phyloP scores from a whole-genome alignment of 2,329 filamentous ascomycete species.

The Remersonia thermophila region DNA sequence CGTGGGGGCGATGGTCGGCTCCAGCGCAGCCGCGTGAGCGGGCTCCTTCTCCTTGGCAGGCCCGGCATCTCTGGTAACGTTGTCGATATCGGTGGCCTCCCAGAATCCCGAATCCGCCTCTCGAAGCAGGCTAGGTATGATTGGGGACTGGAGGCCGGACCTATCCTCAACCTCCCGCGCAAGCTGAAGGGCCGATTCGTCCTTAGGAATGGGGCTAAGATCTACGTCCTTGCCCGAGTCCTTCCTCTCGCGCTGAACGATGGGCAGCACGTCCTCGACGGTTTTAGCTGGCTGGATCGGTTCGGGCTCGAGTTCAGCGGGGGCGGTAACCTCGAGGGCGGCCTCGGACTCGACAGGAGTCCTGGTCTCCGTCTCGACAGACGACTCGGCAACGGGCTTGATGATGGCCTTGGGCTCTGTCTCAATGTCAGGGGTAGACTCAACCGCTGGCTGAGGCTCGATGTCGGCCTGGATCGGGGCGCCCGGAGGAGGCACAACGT shows the following conservation, averaged over 20 bases:
- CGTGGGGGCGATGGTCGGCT: conserved; percentile 1
- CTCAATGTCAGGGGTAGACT: conserved; percentile 1
- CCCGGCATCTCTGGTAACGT: conserved; percentile 1
- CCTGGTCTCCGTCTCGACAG: conserved; percentile 4
- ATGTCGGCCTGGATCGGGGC: conserved; percentile 2
- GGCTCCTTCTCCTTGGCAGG: conserved; percentile 1
- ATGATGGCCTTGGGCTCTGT: background rate
- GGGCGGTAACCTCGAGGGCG: background rate
- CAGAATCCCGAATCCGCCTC: conserved; percentile 17
- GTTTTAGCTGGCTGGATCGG: background rate
- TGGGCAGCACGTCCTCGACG: background rate
- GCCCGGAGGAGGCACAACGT: conserved; percentile 4
- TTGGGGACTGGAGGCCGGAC: background rate
- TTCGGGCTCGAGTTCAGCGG: conserved; percentile 4
- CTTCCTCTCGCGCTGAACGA: conserved; percentile 6
- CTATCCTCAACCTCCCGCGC: conserved; percentile 5
- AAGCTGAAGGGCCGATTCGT: conserved; percentile 5
- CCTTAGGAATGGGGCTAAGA: conserved; percentile 5
- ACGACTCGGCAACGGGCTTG: background rate
- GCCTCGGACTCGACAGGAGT: conserved; percentile 1
- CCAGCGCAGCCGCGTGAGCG: conserved; percentile 8
- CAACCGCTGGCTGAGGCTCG: conserved; percentile 1
- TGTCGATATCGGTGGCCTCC: conserved; percentile 11
- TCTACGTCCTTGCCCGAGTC: conserved; percentile 14
- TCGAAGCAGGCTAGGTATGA: conserved; percentile 2